Conservation (phyloP, 768 basidiomycete genomes). For the Macrolepiota dolichaula region DNA sequence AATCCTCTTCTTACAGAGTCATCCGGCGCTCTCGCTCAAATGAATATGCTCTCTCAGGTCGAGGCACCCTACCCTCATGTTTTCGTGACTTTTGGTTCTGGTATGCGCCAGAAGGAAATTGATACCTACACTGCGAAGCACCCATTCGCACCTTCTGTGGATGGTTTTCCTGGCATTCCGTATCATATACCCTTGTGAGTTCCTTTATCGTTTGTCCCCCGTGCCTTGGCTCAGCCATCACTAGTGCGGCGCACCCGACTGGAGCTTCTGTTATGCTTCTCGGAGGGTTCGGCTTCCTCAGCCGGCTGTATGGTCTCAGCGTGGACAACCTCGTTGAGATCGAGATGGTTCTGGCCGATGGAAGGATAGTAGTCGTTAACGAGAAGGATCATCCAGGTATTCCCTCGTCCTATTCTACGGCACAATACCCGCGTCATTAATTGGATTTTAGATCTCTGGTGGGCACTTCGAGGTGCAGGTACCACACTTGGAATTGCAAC, state of each 20-base stretch:
- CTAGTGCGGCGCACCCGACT: constrained; percentile 75
- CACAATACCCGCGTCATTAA: neutral
- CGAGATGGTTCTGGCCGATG: constrained; percentile 90
- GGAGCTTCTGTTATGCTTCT: constrained; percentile 80
- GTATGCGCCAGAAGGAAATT: constrained; percentile 80
- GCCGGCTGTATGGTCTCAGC: constrained; percentile 79
- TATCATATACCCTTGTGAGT: constrained; percentile 81
- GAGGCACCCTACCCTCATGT: constrained; percentile 67
- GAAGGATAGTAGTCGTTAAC: constrained; percentile 74
- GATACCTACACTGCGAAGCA: constrained; percentile 72
- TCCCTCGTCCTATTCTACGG: constrained; percentile 12
- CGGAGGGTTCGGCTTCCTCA: constrained; percentile 87
- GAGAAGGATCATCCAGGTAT: constrained; percentile 69
- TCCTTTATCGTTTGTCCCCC: constrained; percentile 6
- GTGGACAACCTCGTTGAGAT: constrained; percentile 90
- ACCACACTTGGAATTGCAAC: constrained; percentile 81
- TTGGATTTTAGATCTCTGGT: constrained; percentile 66
- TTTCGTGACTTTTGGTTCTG: constrained; percentile 85
- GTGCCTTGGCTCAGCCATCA: neutral
- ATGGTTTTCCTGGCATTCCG: constrained; percentile 50
- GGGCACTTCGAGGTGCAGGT: constrained; percentile 84
- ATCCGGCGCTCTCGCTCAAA: constrained; percentile 20
- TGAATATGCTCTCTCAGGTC: constrained; percentile 43
- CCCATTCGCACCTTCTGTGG: constrained; percentile 53
- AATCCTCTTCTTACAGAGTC: constrained; percentile 5